phyloP scores from a whole-genome alignment of 495 filamentous ascomycete species.

The Penicillium alfredii region DNA sequence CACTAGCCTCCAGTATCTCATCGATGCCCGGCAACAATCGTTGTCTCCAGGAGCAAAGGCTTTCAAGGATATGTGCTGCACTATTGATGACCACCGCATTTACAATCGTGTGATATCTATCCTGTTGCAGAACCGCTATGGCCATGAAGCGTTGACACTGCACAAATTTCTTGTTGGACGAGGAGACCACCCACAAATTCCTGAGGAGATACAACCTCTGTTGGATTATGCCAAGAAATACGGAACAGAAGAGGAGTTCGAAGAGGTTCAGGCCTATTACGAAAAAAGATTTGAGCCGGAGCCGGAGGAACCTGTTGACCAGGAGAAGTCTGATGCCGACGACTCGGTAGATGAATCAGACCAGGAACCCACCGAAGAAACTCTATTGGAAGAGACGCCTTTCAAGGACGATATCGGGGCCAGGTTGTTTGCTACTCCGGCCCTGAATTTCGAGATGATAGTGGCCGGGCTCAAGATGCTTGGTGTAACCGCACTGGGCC shows the following conservation, averaged over 20 bases:
- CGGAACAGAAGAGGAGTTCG: slow-evolving; percentile 16
- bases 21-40: slow-evolving; percentile 2
- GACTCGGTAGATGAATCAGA: too few relatives aligned
- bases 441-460: slow-evolving; percentile 58
- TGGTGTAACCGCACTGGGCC: slow-evolving; percentile 60
- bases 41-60: slow-evolving; percentile 20
- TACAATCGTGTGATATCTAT: slow-evolving; percentile 57
- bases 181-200: slow-evolving; percentile 45
- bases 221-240: slow-evolving; percentile 34
- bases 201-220: slow-evolving; percentile 35
- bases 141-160: slow-evolving; percentile 52
- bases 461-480: slow-evolving; percentile 59
- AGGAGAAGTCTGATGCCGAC: background rate
- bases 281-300: slow-evolving; percentile 13
- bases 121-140: slow-evolving; percentile 45
- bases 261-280: slow-evolving; percentile 23
- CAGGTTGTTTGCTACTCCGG: slow-evolving; percentile 63
- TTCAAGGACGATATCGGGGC: slow-evolving; percentile 59
- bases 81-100: slow-evolving; percentile 37
- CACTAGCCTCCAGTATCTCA: too few relatives aligned
- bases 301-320: too few relatives aligned
- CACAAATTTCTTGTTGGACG: slow-evolving; percentile 45
- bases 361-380: slow-evolving; percentile 2
- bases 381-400: slow-evolving; percentile 19
- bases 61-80: slow-evolving; percentile 48